Conservation (phyloP, 1,284 basidiomycete genomes). For the Rhodotorula sp. region DNA sequence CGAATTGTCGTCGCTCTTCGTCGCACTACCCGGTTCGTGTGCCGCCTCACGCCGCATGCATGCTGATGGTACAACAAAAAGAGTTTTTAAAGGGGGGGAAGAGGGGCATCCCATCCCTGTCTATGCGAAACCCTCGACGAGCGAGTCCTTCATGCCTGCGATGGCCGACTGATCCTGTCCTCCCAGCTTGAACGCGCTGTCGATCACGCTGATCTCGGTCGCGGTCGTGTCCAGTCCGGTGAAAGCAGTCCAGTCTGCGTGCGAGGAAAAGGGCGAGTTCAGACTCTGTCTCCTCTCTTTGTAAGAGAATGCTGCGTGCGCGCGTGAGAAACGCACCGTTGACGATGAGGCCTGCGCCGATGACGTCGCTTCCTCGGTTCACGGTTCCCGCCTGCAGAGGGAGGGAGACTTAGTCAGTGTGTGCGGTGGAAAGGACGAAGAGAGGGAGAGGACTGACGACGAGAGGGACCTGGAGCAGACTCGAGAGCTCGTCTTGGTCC, state of each 20-base stretch:
- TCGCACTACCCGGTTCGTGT: too few species aligned
- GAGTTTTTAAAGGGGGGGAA: too few species aligned
- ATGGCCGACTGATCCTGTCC: slow-evolving; percentile 42
- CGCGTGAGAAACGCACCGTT: slow-evolving; percentile 54
- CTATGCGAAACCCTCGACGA: slow-evolving; percentile 43
- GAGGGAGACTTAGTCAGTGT: not conserved
- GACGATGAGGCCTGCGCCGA: slow-evolving; percentile 95
- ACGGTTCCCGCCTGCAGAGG: slow-evolving; percentile 83
- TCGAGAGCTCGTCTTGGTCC: slow-evolving; percentile 96
- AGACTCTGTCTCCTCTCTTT: not conserved
- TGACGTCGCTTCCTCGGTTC: slow-evolving; percentile 95
- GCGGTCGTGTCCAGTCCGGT: slow-evolving; percentile 95
- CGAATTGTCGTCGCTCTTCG: too few species aligned
- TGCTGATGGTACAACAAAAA: too few species aligned
- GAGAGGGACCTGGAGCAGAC: slow-evolving; percentile 87
- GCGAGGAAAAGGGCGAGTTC: not conserved
- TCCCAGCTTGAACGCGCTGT: slow-evolving; percentile 75
- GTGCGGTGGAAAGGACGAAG: not conserved
- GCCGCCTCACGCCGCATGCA: too few species aligned
- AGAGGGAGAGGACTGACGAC: slow-evolving; percentile 63
- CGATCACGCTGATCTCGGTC: slow-evolving; percentile 96
- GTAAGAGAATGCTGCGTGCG: not conserved
- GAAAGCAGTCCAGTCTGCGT: slow-evolving; percentile 89
- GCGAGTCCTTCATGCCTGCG: slow-evolving; percentile 43
- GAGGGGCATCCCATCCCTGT: too few species aligned